Base-by-base conservation (phyloP, 1,284 basidiomycete genomes). In the Leccinum pallidistipes region DNA sequence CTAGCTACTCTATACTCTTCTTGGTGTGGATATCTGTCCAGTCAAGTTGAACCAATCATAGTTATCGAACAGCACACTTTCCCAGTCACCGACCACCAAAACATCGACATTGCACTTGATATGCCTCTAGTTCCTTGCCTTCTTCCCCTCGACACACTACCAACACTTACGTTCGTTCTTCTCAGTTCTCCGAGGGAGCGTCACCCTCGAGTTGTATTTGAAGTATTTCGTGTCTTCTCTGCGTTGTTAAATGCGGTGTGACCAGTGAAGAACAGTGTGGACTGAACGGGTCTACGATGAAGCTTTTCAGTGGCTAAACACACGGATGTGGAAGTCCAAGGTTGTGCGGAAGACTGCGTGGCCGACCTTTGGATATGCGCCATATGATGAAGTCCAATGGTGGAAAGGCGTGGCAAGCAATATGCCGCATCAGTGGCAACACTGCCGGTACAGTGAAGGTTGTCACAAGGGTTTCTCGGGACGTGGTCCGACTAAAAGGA, bases 301-400 rank as follows among this genome's bases (percentile, higher is more conserved):
- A 58, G 89, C 92, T 3, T 79, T 91, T 3, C 74, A 79, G 21
- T 83, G 94, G 40, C 79, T 98, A 47, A 85, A 80, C 56, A 91
- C 86, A 57, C 95, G 4, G 97, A 98, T 73, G 88, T 92, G 11
- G 95, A 97, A 65, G 94, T 99, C 36, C 24, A 27, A 27, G 83
- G 86, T 40, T 87, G 85, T 65, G 94, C 94, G 0, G 90, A 98
- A 69, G 86, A 90, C 38, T 88, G 86, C 50, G 83, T 98, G 40
- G 94, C 91, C 1, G 90, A 94, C 69, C 77, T 98, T 4, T 91
- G 98, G 83, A 84, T 94, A 40, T 88, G 88, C 65, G 93, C 94
- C 10, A 90, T 57, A 78, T 86, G 16, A 79, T 88, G 50, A 81
- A 74, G 66, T 72, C 75, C 2, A 89, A 88, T 71, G 82, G 83